Conservation (phyloP, 495 filamentous ascomycete genomes). For the Halenospora varia region DNA sequence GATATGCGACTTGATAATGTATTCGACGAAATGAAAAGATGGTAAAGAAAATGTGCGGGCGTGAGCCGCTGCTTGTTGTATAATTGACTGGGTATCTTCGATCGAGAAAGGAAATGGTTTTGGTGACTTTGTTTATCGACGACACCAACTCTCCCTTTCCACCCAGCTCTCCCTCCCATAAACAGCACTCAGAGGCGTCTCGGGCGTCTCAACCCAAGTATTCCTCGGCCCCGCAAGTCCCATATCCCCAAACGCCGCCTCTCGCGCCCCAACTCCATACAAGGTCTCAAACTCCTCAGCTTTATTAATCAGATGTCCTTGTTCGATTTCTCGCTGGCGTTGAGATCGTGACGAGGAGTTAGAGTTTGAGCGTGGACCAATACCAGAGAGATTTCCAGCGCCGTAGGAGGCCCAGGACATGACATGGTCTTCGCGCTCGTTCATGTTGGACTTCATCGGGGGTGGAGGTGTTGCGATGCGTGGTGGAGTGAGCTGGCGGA, state of each 20-base stretch:
- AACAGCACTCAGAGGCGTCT: not conserved
- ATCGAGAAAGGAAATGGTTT: too few species aligned
- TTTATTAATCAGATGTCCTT: not conserved
- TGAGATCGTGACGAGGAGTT: not conserved
- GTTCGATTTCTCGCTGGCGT: not conserved
- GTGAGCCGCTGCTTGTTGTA: too few species aligned
- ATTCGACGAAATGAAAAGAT: too few species aligned
- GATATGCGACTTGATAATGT: too few species aligned
- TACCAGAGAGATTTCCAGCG: not conserved
- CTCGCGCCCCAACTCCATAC: not conserved
- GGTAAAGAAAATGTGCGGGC: too few species aligned
- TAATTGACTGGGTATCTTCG: too few species aligned
- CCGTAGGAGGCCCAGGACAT: not conserved
- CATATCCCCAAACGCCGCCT: not conserved
- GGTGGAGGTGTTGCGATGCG: not conserved
- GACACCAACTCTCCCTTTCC: slow-evolving; percentile 1
- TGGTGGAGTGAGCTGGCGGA: not conserved
- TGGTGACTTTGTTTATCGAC: too few species aligned
- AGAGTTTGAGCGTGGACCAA: not conserved
- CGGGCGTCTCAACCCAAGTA: not conserved
- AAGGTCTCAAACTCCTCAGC: not conserved
- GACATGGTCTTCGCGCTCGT: not conserved
- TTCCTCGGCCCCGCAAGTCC: not conserved
- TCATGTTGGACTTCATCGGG: not conserved
- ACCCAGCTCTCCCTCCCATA: not conserved